phyloP scores from a whole-genome alignment of 2,329 filamentous ascomycete species.

The Graphilbum sp. region DNA sequence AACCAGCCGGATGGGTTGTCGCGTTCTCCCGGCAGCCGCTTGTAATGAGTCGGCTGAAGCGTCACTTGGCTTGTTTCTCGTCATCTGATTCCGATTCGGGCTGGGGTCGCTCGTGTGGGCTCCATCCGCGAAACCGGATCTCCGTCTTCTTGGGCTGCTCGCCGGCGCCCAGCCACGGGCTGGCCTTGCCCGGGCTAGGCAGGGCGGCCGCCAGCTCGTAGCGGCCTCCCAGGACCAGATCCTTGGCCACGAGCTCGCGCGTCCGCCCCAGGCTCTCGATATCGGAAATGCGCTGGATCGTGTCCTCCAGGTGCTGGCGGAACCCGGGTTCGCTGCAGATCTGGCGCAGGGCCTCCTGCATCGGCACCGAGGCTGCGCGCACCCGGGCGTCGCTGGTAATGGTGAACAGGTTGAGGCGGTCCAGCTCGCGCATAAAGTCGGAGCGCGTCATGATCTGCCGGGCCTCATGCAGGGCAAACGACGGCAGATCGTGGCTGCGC shows the following conservation, averaged over 20 bases:
- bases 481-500: constrained; percentile 63
- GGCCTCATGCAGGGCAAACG: constrained; percentile 65
- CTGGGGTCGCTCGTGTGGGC: constrained; percentile 8
- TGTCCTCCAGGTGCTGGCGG: constrained; percentile 64
- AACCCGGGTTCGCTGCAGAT: constrained; percentile 69
- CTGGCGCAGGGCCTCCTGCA: constrained; percentile 81
- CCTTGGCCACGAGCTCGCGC: constrained; percentile 90
- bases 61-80: no score
- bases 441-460: constrained; percentile 89
- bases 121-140: constrained; percentile 9
- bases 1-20: no score
- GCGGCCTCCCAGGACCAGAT: constrained; percentile 69
- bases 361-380: constrained; percentile 83
- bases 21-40: no score
- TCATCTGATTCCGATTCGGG: neutral
- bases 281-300: constrained; percentile 69
- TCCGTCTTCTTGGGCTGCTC: neutral
- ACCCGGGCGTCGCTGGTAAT: constrained; percentile 81
- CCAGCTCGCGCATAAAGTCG: constrained; percentile 85
- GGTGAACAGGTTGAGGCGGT: constrained; percentile 88
- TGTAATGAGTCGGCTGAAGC: no score
- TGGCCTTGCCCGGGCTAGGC: neutral
- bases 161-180: constrained; percentile 16
- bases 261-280: constrained; percentile 90
- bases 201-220: constrained; percentile 40